These are phyloP conservation scores for Rutstroemia sp. DNA, from an alignment of 2,329 filamentous ascomycete genomes.

Conservation along the genomic window DNA sequence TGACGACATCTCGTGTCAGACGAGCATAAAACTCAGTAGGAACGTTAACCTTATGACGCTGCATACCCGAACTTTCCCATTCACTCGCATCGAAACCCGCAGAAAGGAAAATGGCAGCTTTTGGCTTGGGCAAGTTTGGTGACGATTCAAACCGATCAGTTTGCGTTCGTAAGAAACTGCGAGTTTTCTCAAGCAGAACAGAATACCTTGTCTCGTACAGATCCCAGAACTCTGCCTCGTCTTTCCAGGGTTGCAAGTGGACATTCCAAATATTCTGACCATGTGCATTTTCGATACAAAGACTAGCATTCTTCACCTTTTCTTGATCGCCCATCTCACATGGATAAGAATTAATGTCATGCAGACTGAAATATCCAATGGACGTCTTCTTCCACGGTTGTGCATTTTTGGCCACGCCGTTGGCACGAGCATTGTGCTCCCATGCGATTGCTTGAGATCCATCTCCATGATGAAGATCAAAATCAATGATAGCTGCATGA, in stretches of 20 bases:
- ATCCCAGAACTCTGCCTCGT: constrained; percentile 77
- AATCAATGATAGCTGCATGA: constrained; percentile 74
- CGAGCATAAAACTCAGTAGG: constrained; percentile 94
- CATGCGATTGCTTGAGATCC: constrained; percentile 94
- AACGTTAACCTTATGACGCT: constrained; percentile 90
- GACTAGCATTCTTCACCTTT: constrained; percentile 87
- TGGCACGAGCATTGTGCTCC: constrained; percentile 73
- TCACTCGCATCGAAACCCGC: constrained; percentile 97
- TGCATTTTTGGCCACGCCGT: constrained; percentile 59
- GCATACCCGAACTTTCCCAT: constrained; percentile 88
- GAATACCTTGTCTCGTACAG: constrained; percentile 77
- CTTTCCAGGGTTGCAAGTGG: constrained; percentile 83
- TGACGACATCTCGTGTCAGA: constrained; percentile 78
- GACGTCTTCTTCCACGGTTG: constrained; percentile 72
- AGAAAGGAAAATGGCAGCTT: constrained; percentile 86
- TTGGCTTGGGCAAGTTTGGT: constrained; percentile 55
- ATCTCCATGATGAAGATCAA: constrained; percentile 72
- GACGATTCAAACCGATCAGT: constrained; percentile 54
- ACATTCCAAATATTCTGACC: constrained; percentile 95
- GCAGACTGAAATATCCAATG: constrained; percentile 93
- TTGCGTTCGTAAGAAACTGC: constrained; percentile 67
- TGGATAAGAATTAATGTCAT: constrained; percentile 98
- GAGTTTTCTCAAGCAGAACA: constrained; percentile 72
- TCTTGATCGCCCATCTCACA: constrained; percentile 91
- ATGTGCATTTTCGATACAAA: constrained; percentile 92